Conservation (phyloP, 1,139 yeast genomes). For the Hansenula sp. region DNA sequence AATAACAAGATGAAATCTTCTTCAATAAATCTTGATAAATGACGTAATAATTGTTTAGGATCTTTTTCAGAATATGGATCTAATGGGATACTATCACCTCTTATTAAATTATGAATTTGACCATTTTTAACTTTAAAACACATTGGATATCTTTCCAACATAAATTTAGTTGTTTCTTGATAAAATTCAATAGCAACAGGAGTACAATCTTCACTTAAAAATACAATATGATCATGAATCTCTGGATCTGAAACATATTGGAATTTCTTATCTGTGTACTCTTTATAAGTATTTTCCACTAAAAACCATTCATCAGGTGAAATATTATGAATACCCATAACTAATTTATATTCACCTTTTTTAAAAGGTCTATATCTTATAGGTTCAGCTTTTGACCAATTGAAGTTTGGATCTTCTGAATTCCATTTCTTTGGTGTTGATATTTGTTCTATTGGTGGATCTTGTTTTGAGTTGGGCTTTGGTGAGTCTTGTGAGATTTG, state of each 20-base stretch:
- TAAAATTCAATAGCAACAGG: conserved; percentile 58
- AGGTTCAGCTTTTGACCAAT: conserved; percentile 47
- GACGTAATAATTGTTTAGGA: conserved; percentile 33
- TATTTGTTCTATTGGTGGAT: too few species aligned
- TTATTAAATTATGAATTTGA: conserved; percentile 37
- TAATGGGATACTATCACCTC: conserved; percentile 35
- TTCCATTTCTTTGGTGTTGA: conserved; percentile 2
- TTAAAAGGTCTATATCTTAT: conserved; percentile 57
- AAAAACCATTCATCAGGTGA: conserved; percentile 60
- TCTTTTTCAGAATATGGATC: conserved; percentile 16
- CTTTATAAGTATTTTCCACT: conserved; percentile 58
- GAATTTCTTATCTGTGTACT: conserved; percentile 39
- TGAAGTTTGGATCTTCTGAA: conserved; percentile 32
- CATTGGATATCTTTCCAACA: conserved; percentile 58
- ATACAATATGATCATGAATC: conserved; percentile 12
- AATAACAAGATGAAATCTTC: conserved; percentile 63
- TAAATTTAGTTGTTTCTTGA: conserved; percentile 39
- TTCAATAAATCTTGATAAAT: conserved; percentile 48
- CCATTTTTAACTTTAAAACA: conserved; percentile 33
- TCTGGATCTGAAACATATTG: conserved; percentile 37
- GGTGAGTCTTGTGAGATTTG: too few species aligned
- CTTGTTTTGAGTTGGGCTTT: too few species aligned
- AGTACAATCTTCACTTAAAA: conserved; percentile 27
- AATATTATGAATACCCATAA: conserved; percentile 60
- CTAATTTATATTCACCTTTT: conserved; percentile 56